Conservation (phyloP, 73 alveolate species). For the Paramecium sonneborni region DNA sequence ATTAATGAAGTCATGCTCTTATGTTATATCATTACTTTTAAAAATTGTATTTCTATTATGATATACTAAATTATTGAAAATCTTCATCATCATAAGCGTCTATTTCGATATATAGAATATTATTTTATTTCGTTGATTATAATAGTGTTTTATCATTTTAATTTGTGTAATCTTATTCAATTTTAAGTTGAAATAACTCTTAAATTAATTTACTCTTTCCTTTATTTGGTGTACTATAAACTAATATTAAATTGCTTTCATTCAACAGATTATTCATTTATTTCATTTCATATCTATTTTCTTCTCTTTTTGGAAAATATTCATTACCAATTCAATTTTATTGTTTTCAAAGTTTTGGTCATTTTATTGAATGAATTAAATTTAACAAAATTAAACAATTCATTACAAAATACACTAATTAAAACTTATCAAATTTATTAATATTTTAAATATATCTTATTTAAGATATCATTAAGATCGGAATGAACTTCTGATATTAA, state of each 20-base stretch:
- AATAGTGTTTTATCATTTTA: neutral
- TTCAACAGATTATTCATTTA: neutral
- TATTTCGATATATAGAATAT: neutral
- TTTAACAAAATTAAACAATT: neutral
- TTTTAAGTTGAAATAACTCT: neutral
- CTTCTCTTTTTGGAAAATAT: neutral
- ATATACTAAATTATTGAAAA: neutral
- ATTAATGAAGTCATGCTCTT: neutral
- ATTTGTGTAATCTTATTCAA: neutral
- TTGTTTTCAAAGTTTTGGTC: neutral
- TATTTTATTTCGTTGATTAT: neutral
- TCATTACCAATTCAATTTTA: neutral
- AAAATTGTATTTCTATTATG: neutral
- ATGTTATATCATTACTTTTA: neutral
- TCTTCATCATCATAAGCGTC: conserved; percentile 28
- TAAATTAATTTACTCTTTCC: conserved; percentile 9
- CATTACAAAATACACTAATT: neutral
- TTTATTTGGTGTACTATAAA: neutral
- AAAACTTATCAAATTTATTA: neutral
- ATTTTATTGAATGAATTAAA: neutral
- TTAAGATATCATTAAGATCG: neutral
- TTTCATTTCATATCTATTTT: neutral
- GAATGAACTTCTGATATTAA: neutral
- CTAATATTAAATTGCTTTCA: neutral
- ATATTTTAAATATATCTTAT: neutral